Evolutionary conservation across 192 early-diverging fungal genomes (phyloP).

Genomic region (Oehlia diaphana): DNA sequence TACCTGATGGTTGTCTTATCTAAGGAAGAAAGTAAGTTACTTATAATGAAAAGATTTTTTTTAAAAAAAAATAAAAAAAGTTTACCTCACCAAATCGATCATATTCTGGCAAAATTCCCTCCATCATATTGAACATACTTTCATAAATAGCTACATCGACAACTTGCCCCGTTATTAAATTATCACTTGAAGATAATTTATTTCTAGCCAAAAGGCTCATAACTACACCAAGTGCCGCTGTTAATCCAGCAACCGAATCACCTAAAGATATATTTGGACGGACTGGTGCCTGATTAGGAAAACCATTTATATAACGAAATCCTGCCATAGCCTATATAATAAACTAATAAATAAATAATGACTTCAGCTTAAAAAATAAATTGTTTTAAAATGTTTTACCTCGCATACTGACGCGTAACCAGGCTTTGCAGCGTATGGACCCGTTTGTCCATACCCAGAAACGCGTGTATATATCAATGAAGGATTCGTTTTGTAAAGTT

Average conservation of each 20-base stretch:
- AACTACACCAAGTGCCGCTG: slow-evolving; percentile 45
- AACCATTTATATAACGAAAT: slow-evolving; percentile 46
- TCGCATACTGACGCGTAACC: slow-evolving; percentile 58
- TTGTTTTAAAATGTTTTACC: slow-evolving; percentile 2
- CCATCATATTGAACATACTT: slow-evolving; percentile 51
- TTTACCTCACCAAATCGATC: slow-evolving; percentile 46
- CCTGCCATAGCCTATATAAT: slow-evolving; percentile 39
- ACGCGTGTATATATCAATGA: slow-evolving; percentile 49
- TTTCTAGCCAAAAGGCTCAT: slow-evolving; percentile 40
- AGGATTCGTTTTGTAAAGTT: slow-evolving; percentile 42
- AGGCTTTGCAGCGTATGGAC: slow-evolving; percentile 45
- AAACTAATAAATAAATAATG: too few relatives aligned
- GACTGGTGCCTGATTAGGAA: slow-evolving; percentile 43
- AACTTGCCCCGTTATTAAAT: slow-evolving; percentile 40
- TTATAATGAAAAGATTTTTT: neutral
- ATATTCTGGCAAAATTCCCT: slow-evolving; percentile 50
- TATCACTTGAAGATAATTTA: slow-evolving; percentile 25
- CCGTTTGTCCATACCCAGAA: slow-evolving; percentile 54
- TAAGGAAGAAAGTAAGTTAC: neutral
- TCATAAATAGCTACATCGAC: slow-evolving; percentile 56
- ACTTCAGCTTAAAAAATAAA: too few relatives aligned
- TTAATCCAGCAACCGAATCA: slow-evolving; percentile 52
- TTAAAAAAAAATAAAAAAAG: neutral
- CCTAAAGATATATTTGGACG: slow-evolving; percentile 54
- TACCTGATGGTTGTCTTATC: slow-evolving; percentile 54